Conservation (phyloP, 805 yeast genomes). For the Monosporozyma aquatica region DNA sequence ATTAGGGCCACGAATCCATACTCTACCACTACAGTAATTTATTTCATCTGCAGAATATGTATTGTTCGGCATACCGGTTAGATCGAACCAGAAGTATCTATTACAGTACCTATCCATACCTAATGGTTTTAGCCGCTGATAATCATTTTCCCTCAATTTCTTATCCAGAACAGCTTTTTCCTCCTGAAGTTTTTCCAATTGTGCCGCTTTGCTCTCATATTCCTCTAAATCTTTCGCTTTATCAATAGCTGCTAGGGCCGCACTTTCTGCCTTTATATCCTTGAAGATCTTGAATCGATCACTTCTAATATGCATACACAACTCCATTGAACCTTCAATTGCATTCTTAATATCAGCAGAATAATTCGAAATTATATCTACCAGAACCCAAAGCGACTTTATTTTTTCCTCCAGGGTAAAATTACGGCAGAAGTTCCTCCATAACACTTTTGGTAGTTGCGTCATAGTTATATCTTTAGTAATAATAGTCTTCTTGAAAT, state of each 20-base stretch:
- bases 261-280: slow-evolving; percentile 15
- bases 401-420: slow-evolving; percentile 48
- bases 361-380: slow-evolving; percentile 41
- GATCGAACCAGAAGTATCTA: slow-evolving; percentile 93
- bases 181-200: slow-evolving; percentile 36
- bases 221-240: slow-evolving; percentile 12
- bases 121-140: slow-evolving; percentile 63
- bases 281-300: slow-evolving; percentile 26
- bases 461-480: slow-evolving; percentile 30
- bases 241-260: slow-evolving; percentile 13
- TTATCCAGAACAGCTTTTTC: slow-evolving; percentile 49
- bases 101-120: slow-evolving; percentile 82
- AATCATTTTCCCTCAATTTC: slow-evolving; percentile 57
- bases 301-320: slow-evolving; percentile 27
- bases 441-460: slow-evolving; percentile 30
- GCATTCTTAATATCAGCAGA: slow-evolving; percentile 26
- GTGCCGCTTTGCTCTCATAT: slow-evolving; percentile 17
- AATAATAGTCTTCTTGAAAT: slow-evolving; percentile 46
- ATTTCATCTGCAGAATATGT: slow-evolving; percentile 38
- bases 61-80: slow-evolving; percentile 62
- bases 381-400: slow-evolving; percentile 49
- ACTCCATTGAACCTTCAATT: slow-evolving; percentile 28
- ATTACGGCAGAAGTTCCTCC: slow-evolving; percentile 46
- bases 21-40: slow-evolving; percentile 67
- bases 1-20: slow-evolving; percentile 90